Percentiles rank a stretch among this genome's conserved stretches.
Conservation (phyloP, 1,284 basidiomycete genomes). For the Malassezia nana region DNA sequence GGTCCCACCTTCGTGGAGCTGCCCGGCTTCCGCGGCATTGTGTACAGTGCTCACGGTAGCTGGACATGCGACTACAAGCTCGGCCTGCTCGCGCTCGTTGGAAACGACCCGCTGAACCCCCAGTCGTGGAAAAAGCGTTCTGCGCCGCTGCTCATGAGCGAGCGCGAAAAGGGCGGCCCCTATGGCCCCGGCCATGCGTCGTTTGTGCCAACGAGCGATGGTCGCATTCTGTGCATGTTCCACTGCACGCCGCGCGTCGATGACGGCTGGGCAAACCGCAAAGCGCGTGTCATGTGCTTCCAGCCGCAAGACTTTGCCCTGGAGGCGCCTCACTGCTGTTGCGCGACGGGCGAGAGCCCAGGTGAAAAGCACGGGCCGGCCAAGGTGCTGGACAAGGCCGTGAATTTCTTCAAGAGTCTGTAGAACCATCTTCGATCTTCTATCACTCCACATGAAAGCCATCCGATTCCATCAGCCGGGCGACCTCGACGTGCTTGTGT, state of each 20-base stretch:
- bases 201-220: conserved; percentile 13
- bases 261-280: conserved; percentile 19
- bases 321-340: conserved; percentile 7
- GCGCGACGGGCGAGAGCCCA: conserved; percentile 8
- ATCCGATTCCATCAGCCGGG: conserved; percentile 56
- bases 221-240: conserved; percentile 12
- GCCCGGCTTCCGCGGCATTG: conserved; percentile 12
- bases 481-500: conserved; percentile 67
- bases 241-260: conserved; percentile 13
- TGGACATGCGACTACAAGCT: conserved; percentile 22
- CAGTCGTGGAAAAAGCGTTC: conserved; percentile 14
- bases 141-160: conserved; percentile 14
- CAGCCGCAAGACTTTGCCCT: conserved; percentile 3
- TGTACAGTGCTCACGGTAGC: conserved; percentile 22
- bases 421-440: not conserved
- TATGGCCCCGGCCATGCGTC: conserved; percentile 18
- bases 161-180: conserved; percentile 7
- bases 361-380: conserved; percentile 1
- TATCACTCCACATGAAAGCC: conserved; percentile 52
- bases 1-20: conserved; percentile 14
- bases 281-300: conserved; percentile 14
- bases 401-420: conserved; percentile 9
- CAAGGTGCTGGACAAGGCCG: conserved; percentile 6
- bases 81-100: conserved; percentile 11
- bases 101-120: conserved; percentile 14